These are phyloP conservation scores for Ganoderma sinense DNA, from an alignment of 1,284 basidiomycete genomes.

Conservation along the genomic window DNA sequence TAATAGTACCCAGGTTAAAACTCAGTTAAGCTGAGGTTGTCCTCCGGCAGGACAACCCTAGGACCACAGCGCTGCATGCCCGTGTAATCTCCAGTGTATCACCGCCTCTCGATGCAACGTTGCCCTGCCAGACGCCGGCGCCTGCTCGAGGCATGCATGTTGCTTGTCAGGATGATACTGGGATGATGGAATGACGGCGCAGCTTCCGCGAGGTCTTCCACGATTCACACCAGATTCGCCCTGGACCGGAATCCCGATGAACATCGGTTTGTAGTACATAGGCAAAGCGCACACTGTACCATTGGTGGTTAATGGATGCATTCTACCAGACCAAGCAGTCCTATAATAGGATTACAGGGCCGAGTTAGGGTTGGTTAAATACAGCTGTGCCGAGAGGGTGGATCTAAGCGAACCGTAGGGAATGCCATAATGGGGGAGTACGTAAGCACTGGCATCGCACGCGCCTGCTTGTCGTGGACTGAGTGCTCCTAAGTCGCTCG, in stretches of 20 bases:
- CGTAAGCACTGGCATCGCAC: constrained; percentile 24
- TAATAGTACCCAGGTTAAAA: too few species aligned
- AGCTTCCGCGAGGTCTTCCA: background rate
- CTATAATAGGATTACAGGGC: background rate
- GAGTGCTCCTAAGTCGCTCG: constrained; percentile 18
- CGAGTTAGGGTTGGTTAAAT: background rate
- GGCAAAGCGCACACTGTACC: background rate
- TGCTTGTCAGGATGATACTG: background rate
- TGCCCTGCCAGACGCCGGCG: background rate
- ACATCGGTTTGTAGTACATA: background rate
- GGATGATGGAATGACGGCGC: background rate
- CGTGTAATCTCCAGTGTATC: constrained; percentile 2
- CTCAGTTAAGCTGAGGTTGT: too few species aligned
- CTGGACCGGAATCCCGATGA: background rate
- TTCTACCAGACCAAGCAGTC: background rate
- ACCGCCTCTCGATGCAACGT: constrained; percentile 7
- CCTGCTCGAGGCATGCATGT: background rate
- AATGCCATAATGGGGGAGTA: constrained; percentile 19
- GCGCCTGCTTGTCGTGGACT: constrained; percentile 3
- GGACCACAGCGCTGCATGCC: too few species aligned
- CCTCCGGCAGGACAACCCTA: too few species aligned
- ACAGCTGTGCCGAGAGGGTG: background rate
- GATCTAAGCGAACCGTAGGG: constrained; percentile 6
- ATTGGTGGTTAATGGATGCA: background rate
- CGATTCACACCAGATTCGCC: too few species aligned